Conservation (phyloP, 257 asterid genomes). For the Primulina tabacum region DNA sequence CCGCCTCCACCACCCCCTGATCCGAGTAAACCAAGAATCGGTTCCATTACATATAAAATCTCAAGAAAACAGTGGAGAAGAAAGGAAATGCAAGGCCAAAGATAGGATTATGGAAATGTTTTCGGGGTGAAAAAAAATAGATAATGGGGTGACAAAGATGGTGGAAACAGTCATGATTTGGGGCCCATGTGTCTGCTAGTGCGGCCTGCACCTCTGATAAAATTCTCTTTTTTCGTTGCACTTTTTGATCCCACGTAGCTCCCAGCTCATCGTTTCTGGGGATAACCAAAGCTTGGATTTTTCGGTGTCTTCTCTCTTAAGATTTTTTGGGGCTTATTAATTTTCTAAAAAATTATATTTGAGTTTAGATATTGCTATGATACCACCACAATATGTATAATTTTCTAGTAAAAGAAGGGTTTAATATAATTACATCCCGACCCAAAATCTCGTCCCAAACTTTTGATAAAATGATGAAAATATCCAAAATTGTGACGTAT, state of each 20-base stretch:
- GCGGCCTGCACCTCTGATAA: constrained; percentile 43
- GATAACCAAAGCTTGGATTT: not conserved
- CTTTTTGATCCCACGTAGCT: constrained; percentile 20
- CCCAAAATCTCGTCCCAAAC: too few species aligned
- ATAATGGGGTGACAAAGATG: constrained; percentile 28
- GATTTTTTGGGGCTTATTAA: not conserved
- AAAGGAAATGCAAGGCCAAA: not conserved
- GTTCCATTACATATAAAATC: constrained; percentile 45
- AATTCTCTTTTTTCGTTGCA: constrained; percentile 17
- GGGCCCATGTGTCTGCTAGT: constrained; percentile 72
- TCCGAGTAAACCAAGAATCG: constrained; percentile 38
- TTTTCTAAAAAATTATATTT: too few species aligned
- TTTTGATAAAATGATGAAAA: too few species aligned
- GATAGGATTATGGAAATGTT: constrained; percentile 7
- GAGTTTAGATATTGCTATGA: too few species aligned
- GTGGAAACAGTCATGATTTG: constrained; percentile 58
- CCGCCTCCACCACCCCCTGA: not conserved
- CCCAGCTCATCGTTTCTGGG: constrained; percentile 12
- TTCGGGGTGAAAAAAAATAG: not conserved
- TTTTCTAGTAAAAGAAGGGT: too few species aligned
- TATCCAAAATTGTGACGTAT: too few species aligned
- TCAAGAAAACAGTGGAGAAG: constrained; percentile 5
- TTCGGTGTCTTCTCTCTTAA: not conserved
- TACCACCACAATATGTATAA: too few species aligned
- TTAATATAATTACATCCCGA: too few species aligned